phyloP scores from a whole-genome alignment of 176 grass and related monocot genomes.

The Avena eriantha region DNA sequence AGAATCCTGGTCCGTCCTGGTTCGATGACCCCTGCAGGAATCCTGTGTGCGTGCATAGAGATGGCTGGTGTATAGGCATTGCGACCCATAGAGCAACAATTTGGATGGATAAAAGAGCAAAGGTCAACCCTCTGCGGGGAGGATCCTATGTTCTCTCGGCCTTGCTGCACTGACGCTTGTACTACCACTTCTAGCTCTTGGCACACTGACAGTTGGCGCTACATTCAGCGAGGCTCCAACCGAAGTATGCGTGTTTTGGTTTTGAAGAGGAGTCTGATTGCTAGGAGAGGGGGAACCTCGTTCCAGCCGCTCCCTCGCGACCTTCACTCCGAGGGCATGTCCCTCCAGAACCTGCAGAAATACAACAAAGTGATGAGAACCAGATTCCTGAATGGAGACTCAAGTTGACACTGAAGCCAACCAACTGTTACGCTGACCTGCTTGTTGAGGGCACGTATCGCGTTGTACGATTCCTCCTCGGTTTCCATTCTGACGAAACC shows the following conservation, averaged over 20 bases:
- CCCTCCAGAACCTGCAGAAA: slow-evolving; percentile 20
- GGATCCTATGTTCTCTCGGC: not conserved
- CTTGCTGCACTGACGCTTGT: not conserved
- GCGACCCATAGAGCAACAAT: not conserved
- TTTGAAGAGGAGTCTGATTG: slow-evolving; percentile 4
- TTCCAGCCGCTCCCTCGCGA: not conserved
- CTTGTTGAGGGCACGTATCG: slow-evolving; percentile 81
- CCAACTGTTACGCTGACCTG: slow-evolving; percentile 55
- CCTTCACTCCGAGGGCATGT: not conserved
- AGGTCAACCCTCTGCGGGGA: not conserved
- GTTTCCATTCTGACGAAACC: slow-evolving; percentile 87
- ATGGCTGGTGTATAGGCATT: not conserved
- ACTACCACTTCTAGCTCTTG: not conserved
- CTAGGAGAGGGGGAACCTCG: not conserved
- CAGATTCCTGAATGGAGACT: not conserved
- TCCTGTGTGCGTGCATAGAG: not conserved
- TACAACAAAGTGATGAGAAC: not conserved
- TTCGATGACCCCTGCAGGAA: not conserved
- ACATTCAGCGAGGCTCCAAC: not conserved
- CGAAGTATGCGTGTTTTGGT: not conserved
- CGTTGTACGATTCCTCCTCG: slow-evolving; percentile 67
- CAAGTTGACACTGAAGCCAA: not conserved
- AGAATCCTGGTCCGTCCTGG: not conserved
- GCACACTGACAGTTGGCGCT: not conserved
- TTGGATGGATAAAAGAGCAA: not conserved